Conservation (phyloP, 1,139 yeast genomes). For the Pichia sp. region DNA sequence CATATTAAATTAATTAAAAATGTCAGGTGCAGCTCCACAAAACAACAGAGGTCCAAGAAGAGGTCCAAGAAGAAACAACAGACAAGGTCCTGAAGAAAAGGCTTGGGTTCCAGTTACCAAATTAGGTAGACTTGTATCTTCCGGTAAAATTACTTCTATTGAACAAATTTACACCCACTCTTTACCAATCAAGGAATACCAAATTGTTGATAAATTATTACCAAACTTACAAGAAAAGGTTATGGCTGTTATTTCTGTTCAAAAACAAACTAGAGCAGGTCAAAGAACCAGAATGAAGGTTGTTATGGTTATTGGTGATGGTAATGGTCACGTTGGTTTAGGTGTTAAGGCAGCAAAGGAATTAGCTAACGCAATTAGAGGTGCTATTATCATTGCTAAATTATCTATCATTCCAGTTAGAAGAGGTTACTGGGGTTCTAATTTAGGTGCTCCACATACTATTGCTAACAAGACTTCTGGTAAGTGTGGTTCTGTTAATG, state of each 20-base stretch:
- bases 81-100: constrained; percentile 87
- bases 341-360: constrained; percentile 99
- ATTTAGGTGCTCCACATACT: constrained; percentile 99
- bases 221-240: constrained; percentile 98
- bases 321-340: constrained; percentile 99
- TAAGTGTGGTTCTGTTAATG: constrained; percentile 98
- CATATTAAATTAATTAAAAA: constrained; percentile 26
- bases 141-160: constrained; percentile 92
- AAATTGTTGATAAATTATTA: constrained; percentile 93
- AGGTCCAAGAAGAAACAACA: constrained; percentile 56
- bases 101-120: constrained; percentile 99
- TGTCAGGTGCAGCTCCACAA: constrained; percentile 53
- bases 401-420: constrained; percentile 98
- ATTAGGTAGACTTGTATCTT: constrained; percentile 99
- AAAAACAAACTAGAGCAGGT: constrained; percentile 99
- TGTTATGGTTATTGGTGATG: constrained; percentile 98
- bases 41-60: constrained; percentile 46
- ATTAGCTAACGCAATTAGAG: constrained; percentile 99
- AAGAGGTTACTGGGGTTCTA: constrained; percentile 99
- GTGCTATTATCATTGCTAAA: constrained; percentile 99
- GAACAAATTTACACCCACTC: constrained; percentile 99
- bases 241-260: constrained; percentile 99
- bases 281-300: constrained; percentile 99
- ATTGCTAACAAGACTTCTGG: constrained; percentile 97
- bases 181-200: constrained; percentile 98